phyloP scores from a whole-genome alignment of 768 basidiomycete species.

The Rhizopogon roseolus region DNA sequence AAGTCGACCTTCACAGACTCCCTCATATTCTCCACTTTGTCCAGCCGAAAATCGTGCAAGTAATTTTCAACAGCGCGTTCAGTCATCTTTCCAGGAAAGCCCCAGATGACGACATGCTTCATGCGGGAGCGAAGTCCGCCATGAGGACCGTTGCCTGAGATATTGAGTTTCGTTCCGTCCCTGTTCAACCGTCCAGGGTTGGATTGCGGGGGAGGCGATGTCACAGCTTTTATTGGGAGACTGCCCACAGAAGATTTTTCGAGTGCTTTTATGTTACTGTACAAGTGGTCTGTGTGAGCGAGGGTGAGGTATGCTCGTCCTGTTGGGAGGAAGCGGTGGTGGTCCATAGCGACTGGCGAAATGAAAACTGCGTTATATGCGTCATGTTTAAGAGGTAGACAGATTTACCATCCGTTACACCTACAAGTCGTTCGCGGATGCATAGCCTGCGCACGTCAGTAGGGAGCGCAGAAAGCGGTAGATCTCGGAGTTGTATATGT shows the following conservation, averaged over 20 bases:
- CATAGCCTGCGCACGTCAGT: constrained; percentile 49
- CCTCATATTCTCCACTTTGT: constrained; percentile 32
- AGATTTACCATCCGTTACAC: constrained; percentile 35
- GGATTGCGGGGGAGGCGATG: constrained; percentile 21
- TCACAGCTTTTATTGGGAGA: constrained; percentile 31
- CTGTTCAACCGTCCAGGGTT: constrained; percentile 21
- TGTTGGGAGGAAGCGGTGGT: constrained; percentile 55
- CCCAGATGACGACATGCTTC: constrained; percentile 54
- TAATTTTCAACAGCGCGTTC: constrained; percentile 31
- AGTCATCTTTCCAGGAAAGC: constrained; percentile 49
- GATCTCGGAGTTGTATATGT: constrained; percentile 43
- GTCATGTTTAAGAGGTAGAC: background rate
- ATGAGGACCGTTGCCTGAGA: constrained; percentile 36
- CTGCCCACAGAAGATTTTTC: constrained; percentile 43
- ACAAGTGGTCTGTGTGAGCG: constrained; percentile 39
- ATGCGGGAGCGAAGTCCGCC: constrained; percentile 47
- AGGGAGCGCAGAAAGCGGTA: constrained; percentile 51
- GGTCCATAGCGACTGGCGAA: constrained; percentile 52
- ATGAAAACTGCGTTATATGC: background rate
- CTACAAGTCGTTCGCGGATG: constrained; percentile 36
- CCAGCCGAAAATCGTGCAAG: constrained; percentile 42
- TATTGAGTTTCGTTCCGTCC: constrained; percentile 13
- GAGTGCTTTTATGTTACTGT: constrained; percentile 37
- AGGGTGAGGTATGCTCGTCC: constrained; percentile 57
- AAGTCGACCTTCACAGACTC: constrained; percentile 44